These are phyloP conservation scores for Trypanosoma conorhini DNA, from an alignment of 208 protist species.

Conservation along the genomic window DNA sequence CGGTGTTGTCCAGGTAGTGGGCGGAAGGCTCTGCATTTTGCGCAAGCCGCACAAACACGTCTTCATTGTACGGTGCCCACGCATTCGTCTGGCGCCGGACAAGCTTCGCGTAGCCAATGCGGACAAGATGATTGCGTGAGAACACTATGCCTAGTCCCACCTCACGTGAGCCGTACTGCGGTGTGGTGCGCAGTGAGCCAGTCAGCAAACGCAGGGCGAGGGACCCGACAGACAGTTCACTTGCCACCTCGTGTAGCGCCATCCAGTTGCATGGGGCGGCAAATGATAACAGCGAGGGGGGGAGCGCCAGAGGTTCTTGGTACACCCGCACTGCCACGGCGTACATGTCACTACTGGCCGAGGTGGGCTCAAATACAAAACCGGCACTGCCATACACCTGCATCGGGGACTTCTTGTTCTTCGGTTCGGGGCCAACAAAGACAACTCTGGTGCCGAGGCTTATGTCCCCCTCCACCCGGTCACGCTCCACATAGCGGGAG, in stretches of 20 bases:
- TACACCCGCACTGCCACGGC: conserved; percentile 27
- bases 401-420: conserved; percentile 35
- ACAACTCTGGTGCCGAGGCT: conserved; percentile 54
- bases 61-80: conserved; percentile 61
- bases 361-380: conserved; percentile 36
- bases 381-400: conserved; percentile 58
- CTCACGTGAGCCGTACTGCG: conserved; percentile 84
- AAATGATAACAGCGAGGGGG: conserved; percentile 48
- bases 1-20: conserved; percentile 66
- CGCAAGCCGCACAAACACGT: conserved; percentile 76
- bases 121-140: conserved; percentile 57
- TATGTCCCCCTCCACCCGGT: conserved; percentile 57
- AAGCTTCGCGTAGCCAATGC: conserved; percentile 84
- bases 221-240: conserved; percentile 42
- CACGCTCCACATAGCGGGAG: conserved; percentile 71
- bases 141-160: conserved; percentile 84
- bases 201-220: conserved; percentile 64
- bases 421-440: conserved; percentile 77
- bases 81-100: conserved; percentile 62
- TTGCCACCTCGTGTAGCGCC: conserved; percentile 60
- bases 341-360: conserved; percentile 40
- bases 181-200: conserved; percentile 69
- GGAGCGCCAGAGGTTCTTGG: conserved; percentile 50
- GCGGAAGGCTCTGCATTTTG: conserved; percentile 52
- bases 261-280: conserved; percentile 71